A percentile compares a stretch with the other conserved stretches of the same genome.
phyloP scores from a whole-genome alignment of 2,329 filamentous ascomycete species.

The Sporothrix brunneoviolacea region DNA sequence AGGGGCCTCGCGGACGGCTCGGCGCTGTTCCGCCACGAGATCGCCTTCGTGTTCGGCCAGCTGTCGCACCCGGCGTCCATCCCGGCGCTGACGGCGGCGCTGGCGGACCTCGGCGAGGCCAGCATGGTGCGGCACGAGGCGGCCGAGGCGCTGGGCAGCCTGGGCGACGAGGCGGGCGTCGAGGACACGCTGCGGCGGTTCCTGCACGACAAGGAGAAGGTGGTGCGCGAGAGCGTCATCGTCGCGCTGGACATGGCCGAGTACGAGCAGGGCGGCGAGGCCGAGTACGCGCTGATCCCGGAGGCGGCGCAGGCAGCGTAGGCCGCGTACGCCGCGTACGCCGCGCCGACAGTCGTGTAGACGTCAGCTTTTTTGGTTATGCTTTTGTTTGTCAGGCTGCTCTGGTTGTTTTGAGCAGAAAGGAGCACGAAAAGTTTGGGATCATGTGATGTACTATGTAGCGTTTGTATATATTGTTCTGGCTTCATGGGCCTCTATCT shows the following conservation, averaged over 20 bases:
- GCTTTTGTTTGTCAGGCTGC: not conserved
- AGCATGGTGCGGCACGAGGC: constrained; percentile 98
- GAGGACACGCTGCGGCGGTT: constrained; percentile 79
- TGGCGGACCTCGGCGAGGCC: constrained; percentile 73
- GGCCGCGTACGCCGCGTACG: constrained; percentile 55
- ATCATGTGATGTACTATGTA: not conserved
- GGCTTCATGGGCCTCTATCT: not conserved
- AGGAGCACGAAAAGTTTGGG: constrained; percentile 1
- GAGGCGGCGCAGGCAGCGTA: constrained; percentile 56
- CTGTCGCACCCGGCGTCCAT: constrained; percentile 95
- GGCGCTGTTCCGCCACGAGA: constrained; percentile 92
- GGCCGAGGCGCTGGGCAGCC: constrained; percentile 87
- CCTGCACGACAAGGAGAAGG: constrained; percentile 81
- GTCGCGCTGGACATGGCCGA: constrained; percentile 98
- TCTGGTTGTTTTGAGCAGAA: too few relatives aligned
- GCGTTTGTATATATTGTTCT: not conserved
- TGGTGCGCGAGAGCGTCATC: constrained; percentile 89
- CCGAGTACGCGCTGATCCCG: constrained; percentile 88
- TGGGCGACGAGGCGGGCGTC: constrained; percentile 89
- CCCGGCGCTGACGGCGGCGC: constrained; percentile 70
- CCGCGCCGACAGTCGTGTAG: constrained; percentile 20
- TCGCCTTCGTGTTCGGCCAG: constrained; percentile 97
- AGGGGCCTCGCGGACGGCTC: constrained; percentile 79
- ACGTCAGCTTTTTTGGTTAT: not conserved
- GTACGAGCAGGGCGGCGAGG: constrained; percentile 81